Evolutionary conservation across 106 monocot species (phyloP), one percentile per base, ranked within the genome.

Genomic region (Amphibolis antarctica): DNA sequence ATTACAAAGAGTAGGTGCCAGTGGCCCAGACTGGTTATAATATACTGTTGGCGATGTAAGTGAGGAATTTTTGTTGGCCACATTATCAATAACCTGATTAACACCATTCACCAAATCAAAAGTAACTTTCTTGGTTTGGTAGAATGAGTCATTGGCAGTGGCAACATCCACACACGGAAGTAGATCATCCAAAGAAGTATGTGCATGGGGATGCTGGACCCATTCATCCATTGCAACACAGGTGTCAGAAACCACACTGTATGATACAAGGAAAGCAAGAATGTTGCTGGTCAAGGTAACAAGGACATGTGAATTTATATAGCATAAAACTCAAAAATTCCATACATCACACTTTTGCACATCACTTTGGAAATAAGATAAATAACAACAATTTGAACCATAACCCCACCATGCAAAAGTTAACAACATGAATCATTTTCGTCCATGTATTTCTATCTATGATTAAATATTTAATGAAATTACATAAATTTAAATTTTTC

Each of bases 181-280:
- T 63, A 98, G 84, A 27, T 90, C 84, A 44, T 86, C 96, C 24
- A 98, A 56, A 17, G 96, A 78, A 22, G 90, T 98, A 44, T 78
- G 82, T 5, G 50, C 80, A 0, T 80, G 86, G 61, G 96, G 90
- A 36, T 73, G 70, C 27, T 23, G 66, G 15, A 87, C 86, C 96
- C 96, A 98, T 7, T 98, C 96, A 54, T 90, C 82, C 96, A 98
- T 98, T 9, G 96, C 81, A 31, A 98, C 80, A 59, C 96, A 98
- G 7, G 86, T 75, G 59, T 98, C 96, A 0, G 48, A 71, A 30
- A 85, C 67, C 22, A 87, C 86, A 66, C 96, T 98, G 78, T 50
- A 42, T 36, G 36, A 7, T 36, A 7, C 2, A 36, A 36, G 36
- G 7, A 36, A 36, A 36, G 36, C 36, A 36, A 36, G 36, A 36